Evolutionary conservation across 305 asterid genomes (phyloP).

Genomic region (Solanum hybrid): DNA sequence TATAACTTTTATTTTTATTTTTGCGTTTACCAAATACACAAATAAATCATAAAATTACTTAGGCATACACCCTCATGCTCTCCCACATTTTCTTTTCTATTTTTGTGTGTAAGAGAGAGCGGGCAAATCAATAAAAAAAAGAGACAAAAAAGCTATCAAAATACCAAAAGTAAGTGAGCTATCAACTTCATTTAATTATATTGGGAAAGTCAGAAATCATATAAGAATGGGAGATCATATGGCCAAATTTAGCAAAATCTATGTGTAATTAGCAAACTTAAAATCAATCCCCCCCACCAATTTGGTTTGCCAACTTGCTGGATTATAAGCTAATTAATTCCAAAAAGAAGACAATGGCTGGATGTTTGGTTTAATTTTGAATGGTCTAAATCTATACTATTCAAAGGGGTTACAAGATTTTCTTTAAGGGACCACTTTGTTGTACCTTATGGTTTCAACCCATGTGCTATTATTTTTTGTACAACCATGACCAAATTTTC

Average conservation of each 20-base stretch:
- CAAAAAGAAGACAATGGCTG: conserved; percentile 21
- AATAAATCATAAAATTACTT: background rate
- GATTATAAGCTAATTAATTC: conserved; percentile 4
- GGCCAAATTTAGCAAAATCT: conserved; percentile 27
- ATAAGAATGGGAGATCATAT: background rate
- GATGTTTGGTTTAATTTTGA: background rate
- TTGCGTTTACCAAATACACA: background rate
- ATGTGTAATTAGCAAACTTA: conserved; percentile 21
- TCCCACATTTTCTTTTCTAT: background rate
- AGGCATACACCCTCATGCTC: background rate
- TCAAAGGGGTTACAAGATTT: conserved; percentile 23
- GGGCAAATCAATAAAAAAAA: background rate
- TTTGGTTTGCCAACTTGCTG: conserved; percentile 15
- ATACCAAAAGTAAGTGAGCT: background rate
- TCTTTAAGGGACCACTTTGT: conserved; percentile 31
- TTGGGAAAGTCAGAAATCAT: background rate
- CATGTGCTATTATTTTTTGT: conserved; percentile 48
- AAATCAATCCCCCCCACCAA: conserved; percentile 19
- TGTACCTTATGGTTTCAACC: conserved; percentile 36
- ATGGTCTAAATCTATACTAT: conserved; percentile 10
- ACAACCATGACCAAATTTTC: conserved; percentile 30
- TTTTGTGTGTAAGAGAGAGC: background rate
- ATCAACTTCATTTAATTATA: background rate
- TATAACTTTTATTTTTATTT: background rate
- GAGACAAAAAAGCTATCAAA: background rate